Evolutionary conservation across 2,329 filamentous ascomycete species (phyloP), one percentile per base, ranked within the genome.

Genomic region (Tolypocladium ophioglossoides): DNA sequence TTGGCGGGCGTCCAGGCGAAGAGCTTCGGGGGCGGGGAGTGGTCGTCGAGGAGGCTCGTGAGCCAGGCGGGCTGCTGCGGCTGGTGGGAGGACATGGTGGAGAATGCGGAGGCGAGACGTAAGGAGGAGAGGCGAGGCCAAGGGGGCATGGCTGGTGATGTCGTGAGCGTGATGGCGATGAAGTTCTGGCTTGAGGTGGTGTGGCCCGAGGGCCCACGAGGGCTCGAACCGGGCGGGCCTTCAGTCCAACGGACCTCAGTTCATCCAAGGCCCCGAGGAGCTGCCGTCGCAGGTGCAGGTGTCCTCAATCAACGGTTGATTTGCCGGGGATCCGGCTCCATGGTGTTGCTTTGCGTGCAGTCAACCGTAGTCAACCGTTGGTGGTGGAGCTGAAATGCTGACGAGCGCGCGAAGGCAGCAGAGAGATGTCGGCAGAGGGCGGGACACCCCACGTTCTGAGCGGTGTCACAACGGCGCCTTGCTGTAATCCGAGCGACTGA

Each of bases 1-100:
- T 72, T 70, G 39, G 61, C 61, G 2, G 60, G 53, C 5, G 59
- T 59, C 71, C 71, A 73, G 16, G 70, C 67, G 53, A 68, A 74
- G 3, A 74, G 58, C n/a, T 59, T 71, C 11, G 68, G 67, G 0
- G 69, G 60, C 6, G 64, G 60, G 5, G 39, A 51, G 2, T 46
- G 47, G 50, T 67, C 61, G 27, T 55, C 54, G 24, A 70, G 56
- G n/a, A 69, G 51, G 11, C 61, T 51, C 32, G 60, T 56, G 12
- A 74, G 66, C 71, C 71, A 73, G n/a, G 60, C 34, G 8, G 58
- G 56, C 6, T 52, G 56, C 37, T 51, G 53, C 40, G 37, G 47
- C 14, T n/a, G 24, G n/a, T 27, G 35, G 20, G 30, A 8, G 9
- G 51, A 27, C 51, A 46, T 52, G 39, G 18, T 46, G 39, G 24